Conservation (phyloP, 306 rosid species). For the Sechiopsis laciniata region DNA sequence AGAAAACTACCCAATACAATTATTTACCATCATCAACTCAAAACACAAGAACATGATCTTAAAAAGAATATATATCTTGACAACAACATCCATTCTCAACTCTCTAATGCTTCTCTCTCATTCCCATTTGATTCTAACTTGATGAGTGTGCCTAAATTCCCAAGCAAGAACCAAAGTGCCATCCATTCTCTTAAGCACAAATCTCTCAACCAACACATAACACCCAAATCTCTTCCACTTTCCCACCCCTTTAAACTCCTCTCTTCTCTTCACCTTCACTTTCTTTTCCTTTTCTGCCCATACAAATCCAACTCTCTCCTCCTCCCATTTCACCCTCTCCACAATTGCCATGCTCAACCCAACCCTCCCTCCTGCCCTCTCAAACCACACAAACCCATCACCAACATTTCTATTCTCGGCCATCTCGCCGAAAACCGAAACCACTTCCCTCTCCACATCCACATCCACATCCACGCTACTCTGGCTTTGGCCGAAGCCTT, state of each 20-base stretch:
- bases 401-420: constrained; percentile 22
- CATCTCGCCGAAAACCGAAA: constrained; percentile 27
- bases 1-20: too few species aligned
- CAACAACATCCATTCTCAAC: not conserved
- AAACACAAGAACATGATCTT: too few species aligned
- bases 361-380: constrained; percentile 25
- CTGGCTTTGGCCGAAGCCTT: constrained; percentile 1
- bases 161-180: constrained; percentile 34
- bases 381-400: constrained; percentile 45
- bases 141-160: constrained; percentile 51
- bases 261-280: constrained; percentile 32
- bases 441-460: constrained; percentile 40
- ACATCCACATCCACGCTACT: constrained; percentile 41
- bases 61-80: not conserved
- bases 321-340: constrained; percentile 59
- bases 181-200: constrained; percentile 44
- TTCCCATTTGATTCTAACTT: constrained; percentile 45
- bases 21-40: too few species aligned
- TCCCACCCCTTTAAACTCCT: constrained; percentile 35
- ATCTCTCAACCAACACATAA: constrained; percentile 49
- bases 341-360: constrained; percentile 47
- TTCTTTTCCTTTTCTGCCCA: constrained; percentile 35
- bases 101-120: constrained; percentile 5
- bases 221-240: constrained; percentile 41
- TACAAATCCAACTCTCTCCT: constrained; percentile 32